These are phyloP conservation scores for Diaporthe caulivora DNA, from an alignment of 2,329 filamentous ascomycete species.

Conservation along the genomic window DNA sequence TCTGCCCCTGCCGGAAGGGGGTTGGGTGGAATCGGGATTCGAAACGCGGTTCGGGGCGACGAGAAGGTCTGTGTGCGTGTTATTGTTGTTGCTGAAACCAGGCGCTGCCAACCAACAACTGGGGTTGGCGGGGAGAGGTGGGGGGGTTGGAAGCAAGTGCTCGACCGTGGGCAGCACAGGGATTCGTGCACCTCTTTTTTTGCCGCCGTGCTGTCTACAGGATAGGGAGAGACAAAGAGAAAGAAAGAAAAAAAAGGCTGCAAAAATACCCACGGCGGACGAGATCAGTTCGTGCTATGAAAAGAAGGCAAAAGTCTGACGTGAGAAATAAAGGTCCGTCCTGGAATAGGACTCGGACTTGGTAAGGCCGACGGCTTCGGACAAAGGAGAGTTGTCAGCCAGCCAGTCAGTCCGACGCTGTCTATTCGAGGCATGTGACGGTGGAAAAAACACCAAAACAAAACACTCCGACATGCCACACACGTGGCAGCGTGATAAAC, in stretches of 20 bases:
- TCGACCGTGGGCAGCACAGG: not conserved
- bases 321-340: conserved; percentile 9
- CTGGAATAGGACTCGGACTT: not conserved
- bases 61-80: conserved; percentile 14
- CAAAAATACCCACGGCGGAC: not conserved
- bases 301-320: not conserved
- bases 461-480: not conserved
- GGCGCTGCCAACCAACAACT: not conserved
- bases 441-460: not conserved
- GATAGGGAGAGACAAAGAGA: no score
- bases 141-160: no score
- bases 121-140: not conserved
- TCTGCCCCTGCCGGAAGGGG: not conserved
- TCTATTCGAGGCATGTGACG: not conserved
- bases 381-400: no score
- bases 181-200: not conserved
- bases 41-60: conserved; percentile 2
- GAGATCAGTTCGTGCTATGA: not conserved
- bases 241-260: not conserved
- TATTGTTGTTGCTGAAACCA: not conserved
- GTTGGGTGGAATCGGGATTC: not conserved
- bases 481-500: no score
- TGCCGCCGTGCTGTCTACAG: not conserved
- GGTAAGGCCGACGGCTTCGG: no score
- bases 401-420: no score